Percentiles rank a stretch among this genome's conserved stretches.
phyloP scores from a whole-genome alignment of 2,329 filamentous ascomycete genomes.

The Talaromyces rugulosus region DNA sequence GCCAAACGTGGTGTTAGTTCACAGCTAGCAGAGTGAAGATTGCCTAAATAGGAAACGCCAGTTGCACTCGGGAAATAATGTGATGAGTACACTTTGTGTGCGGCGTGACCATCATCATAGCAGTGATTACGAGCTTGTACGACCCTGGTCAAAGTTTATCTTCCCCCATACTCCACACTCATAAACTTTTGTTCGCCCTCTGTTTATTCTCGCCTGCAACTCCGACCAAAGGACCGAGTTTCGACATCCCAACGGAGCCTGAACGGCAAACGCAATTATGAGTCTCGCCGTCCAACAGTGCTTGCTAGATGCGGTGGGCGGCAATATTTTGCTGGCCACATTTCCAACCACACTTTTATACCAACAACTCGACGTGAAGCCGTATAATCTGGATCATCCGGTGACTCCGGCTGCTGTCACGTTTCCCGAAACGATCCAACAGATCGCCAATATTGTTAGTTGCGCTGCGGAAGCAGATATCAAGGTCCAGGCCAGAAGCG shows the following conservation, averaged over 20 bases:
- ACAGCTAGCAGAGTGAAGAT: neutral
- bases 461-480: slow-evolving; percentile 41
- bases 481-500: slow-evolving; percentile 49
- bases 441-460: slow-evolving; percentile 44
- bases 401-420: slow-evolving; percentile 30
- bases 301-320: slow-evolving; percentile 14
- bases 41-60: neutral
- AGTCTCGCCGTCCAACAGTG: slow-evolving; percentile 13
- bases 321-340: slow-evolving; percentile 9
- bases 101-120: neutral
- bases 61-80: neutral
- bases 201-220: neutral
- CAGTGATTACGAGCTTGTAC: neutral
- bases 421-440: slow-evolving; percentile 29
- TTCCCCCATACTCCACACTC: neutral
- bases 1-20: neutral
- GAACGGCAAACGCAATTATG: slow-evolving; percentile 10
- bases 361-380: slow-evolving; percentile 15
- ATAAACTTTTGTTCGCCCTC: neutral
- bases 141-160: neutral
- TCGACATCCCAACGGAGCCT: neutral
- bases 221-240: neutral
- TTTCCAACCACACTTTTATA: slow-evolving; percentile 13
- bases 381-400: slow-evolving; percentile 29
- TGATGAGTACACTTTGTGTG: neutral